These are phyloP conservation scores for Santalum album DNA, from an alignment of 164 flowering plant genomes.

Conservation along the genomic window DNA sequence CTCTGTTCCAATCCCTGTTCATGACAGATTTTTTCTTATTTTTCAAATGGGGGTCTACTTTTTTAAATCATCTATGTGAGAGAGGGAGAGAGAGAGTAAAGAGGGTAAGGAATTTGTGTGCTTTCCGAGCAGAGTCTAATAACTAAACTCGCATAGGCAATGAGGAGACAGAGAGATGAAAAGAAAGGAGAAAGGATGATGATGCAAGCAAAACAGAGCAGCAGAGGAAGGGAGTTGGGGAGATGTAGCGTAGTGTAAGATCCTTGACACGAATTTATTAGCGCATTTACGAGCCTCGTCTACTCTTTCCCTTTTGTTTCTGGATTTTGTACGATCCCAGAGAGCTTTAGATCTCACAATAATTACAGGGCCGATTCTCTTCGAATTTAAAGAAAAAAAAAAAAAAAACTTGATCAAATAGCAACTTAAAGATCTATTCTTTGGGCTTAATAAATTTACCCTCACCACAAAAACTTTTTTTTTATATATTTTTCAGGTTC, in stretches of 20 bases:
- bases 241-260: conserved; percentile 2
- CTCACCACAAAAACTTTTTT: no score
- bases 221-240: conserved; percentile 12
- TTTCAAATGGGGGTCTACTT: conserved; percentile 7
- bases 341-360: no score
- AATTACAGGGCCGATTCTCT: no score
- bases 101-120: conserved; percentile 14
- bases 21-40: conserved; percentile 27
- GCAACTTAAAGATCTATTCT: no score
- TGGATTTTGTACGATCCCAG: no score
- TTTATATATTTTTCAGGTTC: no score
- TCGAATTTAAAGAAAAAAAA: no score
- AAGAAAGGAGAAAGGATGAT: conserved; percentile 3
- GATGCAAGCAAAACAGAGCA: conserved; percentile 24
- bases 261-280: conserved; percentile 30
- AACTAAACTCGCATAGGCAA: conserved; percentile 16
- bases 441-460: no score
- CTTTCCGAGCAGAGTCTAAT: conserved; percentile 25
- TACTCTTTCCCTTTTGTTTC: no score
- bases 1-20: conserved; percentile 54
- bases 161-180: neutral
- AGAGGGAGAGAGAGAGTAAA: conserved; percentile 28
- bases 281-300: conserved; percentile 7
- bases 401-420: no score
- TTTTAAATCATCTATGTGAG: conserved; percentile 16